Evolutionary conservation across 2,329 filamentous ascomycete genomes (phyloP).

Genomic region (Allantophomopsis cytisporea): DNA sequence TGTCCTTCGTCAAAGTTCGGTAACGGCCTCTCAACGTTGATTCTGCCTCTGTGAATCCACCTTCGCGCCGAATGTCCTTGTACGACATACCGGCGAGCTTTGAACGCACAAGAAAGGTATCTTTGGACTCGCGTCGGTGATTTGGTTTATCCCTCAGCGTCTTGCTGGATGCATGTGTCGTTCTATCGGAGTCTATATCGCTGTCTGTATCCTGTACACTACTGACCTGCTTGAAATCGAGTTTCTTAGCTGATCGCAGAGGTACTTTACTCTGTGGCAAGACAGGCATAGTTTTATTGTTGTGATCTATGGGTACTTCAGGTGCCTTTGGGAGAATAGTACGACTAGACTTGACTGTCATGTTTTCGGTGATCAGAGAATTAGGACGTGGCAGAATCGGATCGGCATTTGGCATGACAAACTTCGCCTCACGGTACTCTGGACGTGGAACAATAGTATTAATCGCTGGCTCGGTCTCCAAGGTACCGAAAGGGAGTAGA

Average conservation of each 20-base stretch:
- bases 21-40: slow-evolving; percentile 60
- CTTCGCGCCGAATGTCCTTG: slow-evolving; percentile 41
- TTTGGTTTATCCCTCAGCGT: slow-evolving; percentile 2
- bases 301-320: not conserved
- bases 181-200: not conserved
- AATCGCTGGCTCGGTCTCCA: not conserved
- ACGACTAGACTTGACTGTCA: no score
- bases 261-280: not conserved
- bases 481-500: not conserved
- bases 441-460: not conserved
- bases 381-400: not conserved
- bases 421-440: not conserved
- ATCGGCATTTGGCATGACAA: not conserved
- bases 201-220: not conserved
- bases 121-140: slow-evolving; percentile 20
- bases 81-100: slow-evolving; percentile 48
- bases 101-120: slow-evolving; percentile 36
- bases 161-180: slow-evolving; percentile 1
- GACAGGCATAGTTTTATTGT: not conserved
- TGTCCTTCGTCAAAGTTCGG: slow-evolving; percentile 49
- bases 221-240: not conserved
- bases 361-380: not conserved
- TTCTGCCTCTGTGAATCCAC: slow-evolving; percentile 49
- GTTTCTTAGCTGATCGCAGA: not conserved
- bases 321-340: no score